Evolutionary conservation across 768 basidiomycete species (phyloP).

Genomic region (Lactarius trivialis): DNA sequence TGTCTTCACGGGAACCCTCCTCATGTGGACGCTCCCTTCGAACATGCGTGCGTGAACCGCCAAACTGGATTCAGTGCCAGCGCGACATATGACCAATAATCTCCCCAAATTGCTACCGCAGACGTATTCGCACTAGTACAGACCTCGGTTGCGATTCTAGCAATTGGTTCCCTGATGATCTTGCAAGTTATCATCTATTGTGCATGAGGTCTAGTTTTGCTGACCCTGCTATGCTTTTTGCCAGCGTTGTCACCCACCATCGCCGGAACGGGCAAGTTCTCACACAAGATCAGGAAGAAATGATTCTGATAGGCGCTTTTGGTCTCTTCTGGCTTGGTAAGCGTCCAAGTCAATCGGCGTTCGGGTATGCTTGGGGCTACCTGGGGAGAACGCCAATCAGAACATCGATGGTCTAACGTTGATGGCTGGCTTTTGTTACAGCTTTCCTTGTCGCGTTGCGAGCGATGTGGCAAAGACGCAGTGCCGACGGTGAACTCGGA

Average conservation of each 20-base stretch:
- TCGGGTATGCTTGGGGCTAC: neutral
- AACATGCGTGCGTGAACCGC: conserved; percentile 26
- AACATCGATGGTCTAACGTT: neutral
- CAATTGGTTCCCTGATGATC: conserved; percentile 56
- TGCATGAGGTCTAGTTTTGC: neutral
- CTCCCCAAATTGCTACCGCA: conserved; percentile 11
- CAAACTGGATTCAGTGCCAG: conserved; percentile 1
- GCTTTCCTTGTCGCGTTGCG: conserved; percentile 40
- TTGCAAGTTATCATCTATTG: conserved; percentile 40
- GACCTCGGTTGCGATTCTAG: conserved; percentile 64
- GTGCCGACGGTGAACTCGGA: conserved; percentile 13
- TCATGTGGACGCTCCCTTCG: conserved; percentile 39
- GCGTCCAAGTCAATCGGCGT: conserved; percentile 22
- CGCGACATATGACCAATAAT: conserved; percentile 8
- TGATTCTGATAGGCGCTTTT: conserved; percentile 62
- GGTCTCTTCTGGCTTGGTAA: conserved; percentile 74
- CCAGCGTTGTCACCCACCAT: conserved; percentile 64
- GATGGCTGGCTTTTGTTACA: conserved; percentile 21
- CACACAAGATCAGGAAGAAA: conserved; percentile 67
- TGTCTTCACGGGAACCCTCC: conserved; percentile 13
- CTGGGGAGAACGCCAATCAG: too few species aligned
- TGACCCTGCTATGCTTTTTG: neutral
- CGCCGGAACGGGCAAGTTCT: conserved; percentile 52
- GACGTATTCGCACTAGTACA: conserved; percentile 40
- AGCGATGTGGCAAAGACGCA: conserved; percentile 27